Evolutionary conservation across 768 basidiomycete species (phyloP), one percentile per base, ranked within the genome.

Genomic region (Tulasnella sp.): DNA sequence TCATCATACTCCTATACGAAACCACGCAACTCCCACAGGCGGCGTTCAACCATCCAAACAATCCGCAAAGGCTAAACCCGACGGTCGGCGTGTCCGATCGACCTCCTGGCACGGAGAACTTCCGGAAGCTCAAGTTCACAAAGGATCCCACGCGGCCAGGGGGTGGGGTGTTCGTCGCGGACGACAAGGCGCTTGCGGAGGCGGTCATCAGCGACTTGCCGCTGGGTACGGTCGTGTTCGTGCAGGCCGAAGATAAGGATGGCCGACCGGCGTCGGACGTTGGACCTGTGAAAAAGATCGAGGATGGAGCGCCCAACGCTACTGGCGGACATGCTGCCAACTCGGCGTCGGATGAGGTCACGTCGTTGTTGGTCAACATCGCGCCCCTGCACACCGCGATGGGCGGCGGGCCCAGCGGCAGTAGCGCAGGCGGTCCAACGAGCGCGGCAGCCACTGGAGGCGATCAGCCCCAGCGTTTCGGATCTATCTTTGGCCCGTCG

Each of bases 1-100:
- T 97, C 77, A 97, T 98, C 81, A 88, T 93, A 7, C 86, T 98
- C 35, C 86, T 98, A 46, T 96, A 94, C 83, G 95, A 96, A 85
- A 94, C 96, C 16, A 97, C 96, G n/a, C 92, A 93, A 83, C 91
- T 92, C n/a, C 85, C 87, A 7, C 84, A 85, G n/a, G 87, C 83
- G 23, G 84, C 85, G 82, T 71, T 86, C 83, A 72, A 81, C 86
- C 79, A 86, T 86, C 74, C 77, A 11, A 88, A 90, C 81, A 86
- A 90, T 75, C 83, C 87, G 0, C 90, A 91, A 13, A 86, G 88
- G 20, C 86, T 95, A 77, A 96, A 95, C 82, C 95, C 96, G 3
- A 92, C 93, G 1, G 91, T 91, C 39, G 91, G 89, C 26, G 88
- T 91, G 20, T 77, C 76, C 10, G 70, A 77, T 42, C 79, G 79